These are phyloP conservation scores for Coemansia sp. DNA, from an alignment of 192 early-diverging fungal species.

Conservation along the genomic window DNA sequence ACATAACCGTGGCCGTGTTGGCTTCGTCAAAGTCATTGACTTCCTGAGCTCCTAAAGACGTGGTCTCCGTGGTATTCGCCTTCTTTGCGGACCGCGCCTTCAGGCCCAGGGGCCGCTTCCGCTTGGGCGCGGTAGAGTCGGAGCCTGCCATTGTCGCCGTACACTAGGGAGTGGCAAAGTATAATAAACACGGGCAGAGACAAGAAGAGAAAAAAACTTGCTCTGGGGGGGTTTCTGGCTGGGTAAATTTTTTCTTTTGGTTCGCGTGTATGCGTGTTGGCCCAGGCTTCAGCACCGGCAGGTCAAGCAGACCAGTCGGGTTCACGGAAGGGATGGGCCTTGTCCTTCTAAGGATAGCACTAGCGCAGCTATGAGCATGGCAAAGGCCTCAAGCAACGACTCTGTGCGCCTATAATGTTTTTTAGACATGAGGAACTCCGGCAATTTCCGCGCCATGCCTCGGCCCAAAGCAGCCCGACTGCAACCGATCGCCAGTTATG, in stretches of 20 bases:
- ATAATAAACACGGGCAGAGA: no score
- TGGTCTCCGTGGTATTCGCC: neutral
- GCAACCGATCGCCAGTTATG: neutral
- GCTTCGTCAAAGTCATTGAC: slow-evolving; percentile 37
- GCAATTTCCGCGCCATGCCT: neutral
- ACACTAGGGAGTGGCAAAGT: no score
- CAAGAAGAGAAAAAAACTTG: no score
- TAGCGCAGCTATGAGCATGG: slow-evolving; percentile 2
- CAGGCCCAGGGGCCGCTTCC: slow-evolving; percentile 48
- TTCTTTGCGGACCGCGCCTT: slow-evolving; percentile 45
- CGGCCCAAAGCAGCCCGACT: neutral
- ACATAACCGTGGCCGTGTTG: slow-evolving; percentile 40
- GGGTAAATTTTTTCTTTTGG: no score
- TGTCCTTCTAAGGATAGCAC: slow-evolving; percentile 11
- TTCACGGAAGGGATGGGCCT: no score
- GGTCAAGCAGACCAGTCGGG: no score
- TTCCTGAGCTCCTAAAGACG: neutral
- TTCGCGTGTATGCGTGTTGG: no score
- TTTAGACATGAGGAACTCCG: slow-evolving; percentile 4
- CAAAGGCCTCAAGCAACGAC: slow-evolving; percentile 3
- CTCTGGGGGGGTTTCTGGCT: no score
- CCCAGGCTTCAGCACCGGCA: no score
- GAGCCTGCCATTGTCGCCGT: slow-evolving; percentile 9
- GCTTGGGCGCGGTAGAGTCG: slow-evolving; percentile 11
- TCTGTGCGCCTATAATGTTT: slow-evolving; percentile 15